Conservation (phyloP, 1,139 yeast genomes). For the Debaryomycetaceae sp. region DNA sequence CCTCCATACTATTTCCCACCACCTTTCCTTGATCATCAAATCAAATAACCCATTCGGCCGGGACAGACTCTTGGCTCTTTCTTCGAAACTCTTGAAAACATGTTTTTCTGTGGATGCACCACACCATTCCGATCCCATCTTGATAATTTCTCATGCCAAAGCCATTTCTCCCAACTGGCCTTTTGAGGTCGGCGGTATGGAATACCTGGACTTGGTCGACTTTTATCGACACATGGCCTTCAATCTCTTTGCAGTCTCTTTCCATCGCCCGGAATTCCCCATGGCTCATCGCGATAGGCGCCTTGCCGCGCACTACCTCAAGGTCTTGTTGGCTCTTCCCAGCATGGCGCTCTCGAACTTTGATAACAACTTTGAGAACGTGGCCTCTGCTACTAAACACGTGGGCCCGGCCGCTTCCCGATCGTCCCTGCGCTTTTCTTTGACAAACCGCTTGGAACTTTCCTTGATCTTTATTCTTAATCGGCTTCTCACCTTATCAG, state of each 20-base stretch:
- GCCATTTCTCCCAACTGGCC: slow-evolving; percentile 14
- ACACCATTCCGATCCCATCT: slow-evolving; percentile 2
- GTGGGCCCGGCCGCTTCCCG: too few relatives aligned
- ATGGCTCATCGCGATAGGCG: background rate
- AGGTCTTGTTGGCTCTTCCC: slow-evolving; percentile 16
- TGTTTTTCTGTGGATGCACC: too few relatives aligned
- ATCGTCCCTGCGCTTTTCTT: slow-evolving; percentile 6
- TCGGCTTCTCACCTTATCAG: slow-evolving; percentile 12
- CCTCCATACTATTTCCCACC: too few relatives aligned
- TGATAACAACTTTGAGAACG: slow-evolving; percentile 3
- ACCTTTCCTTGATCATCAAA: too few relatives aligned
- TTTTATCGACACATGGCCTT: slow-evolving; percentile 23
- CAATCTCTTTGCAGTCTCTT: slow-evolving; percentile 15
- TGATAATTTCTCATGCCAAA: slow-evolving; percentile 8
- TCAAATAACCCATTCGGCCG: too few relatives aligned
- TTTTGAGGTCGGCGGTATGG: slow-evolving; percentile 8
- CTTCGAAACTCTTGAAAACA: too few relatives aligned
- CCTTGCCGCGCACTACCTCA: slow-evolving; percentile 18
- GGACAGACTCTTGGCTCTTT: too few relatives aligned
- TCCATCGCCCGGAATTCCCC: slow-evolving; percentile 5
- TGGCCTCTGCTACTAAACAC: too few relatives aligned
- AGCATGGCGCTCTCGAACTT: slow-evolving; percentile 10
- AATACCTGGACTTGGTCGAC: slow-evolving; percentile 12
- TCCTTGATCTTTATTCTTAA: slow-evolving; percentile 22
- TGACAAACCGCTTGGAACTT: slow-evolving; percentile 22